phyloP scores from a whole-genome alignment of 177 flowering plant genomes.

The Vitis hybrid region DNA sequence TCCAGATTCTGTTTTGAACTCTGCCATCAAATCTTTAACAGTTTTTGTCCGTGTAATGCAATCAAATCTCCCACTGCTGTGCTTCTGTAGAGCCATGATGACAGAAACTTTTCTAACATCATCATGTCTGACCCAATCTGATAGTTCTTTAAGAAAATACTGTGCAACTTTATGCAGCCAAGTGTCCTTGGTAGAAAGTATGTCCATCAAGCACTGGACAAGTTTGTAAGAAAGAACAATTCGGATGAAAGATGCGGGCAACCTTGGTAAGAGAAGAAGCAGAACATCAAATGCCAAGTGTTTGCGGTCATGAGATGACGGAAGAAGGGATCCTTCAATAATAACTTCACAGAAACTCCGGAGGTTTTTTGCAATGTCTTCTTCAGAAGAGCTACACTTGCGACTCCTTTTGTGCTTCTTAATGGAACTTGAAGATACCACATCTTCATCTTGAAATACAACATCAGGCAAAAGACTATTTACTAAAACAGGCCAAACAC shows the following conservation, averaged over 20 bases:
- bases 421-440: constrained; percentile 28
- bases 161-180: constrained; percentile 87
- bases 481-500: constrained; percentile 75
- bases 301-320: constrained; percentile 94
- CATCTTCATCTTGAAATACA: constrained; percentile 52
- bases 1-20: constrained; percentile 73
- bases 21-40: constrained; percentile 67
- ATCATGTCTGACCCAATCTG: constrained; percentile 58
- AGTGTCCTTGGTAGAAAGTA: constrained; percentile 74
- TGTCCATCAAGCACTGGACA: constrained; percentile 85
- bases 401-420: constrained; percentile 78
- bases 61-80: constrained; percentile 86
- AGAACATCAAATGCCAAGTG: constrained; percentile 85
- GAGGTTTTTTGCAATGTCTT: constrained; percentile 56
- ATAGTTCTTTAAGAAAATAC: constrained; percentile 60
- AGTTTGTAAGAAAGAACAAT: constrained; percentile 68
- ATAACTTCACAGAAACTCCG: constrained; percentile 62
- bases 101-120: constrained; percentile 73
- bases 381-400: constrained; percentile 63
- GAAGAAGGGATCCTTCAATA: constrained; percentile 81
- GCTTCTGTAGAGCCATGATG: constrained; percentile 75
- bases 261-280: constrained; percentile 72
- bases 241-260: constrained; percentile 67
- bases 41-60: constrained; percentile 66
- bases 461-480: constrained; percentile 67